Conservation (phyloP, 2,329 filamentous ascomycete genomes). For the Tolypocladium ophioglossoides region DNA sequence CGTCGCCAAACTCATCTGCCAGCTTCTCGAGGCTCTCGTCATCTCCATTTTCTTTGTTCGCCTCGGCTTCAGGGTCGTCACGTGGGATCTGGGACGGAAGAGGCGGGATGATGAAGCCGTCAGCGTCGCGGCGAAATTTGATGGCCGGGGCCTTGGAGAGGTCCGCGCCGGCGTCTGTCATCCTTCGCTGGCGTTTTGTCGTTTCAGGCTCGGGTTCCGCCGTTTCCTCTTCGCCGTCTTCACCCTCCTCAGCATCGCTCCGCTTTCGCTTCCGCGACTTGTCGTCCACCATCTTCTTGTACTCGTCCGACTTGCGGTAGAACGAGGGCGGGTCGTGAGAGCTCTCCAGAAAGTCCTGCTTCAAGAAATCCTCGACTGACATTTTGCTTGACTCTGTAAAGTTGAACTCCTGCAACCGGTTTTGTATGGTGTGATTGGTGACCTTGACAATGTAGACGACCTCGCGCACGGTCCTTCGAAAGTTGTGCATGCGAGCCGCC, state of each 20-base stretch:
- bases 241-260: slow-evolving; percentile 14
- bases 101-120: slow-evolving; percentile 57
- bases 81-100: slow-evolving; percentile 28
- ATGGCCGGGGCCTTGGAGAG: slow-evolving; percentile 21
- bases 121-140: slow-evolving; percentile 44
- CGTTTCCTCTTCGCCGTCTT: slow-evolving; percentile 6
- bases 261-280: slow-evolving; percentile 37
- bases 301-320: slow-evolving; percentile 53
- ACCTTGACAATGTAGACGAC: slow-evolving; percentile 98
- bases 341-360: slow-evolving; percentile 60
- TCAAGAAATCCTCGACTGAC: slow-evolving; percentile 78
- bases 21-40: slow-evolving; percentile 27
- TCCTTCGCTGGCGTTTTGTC: slow-evolving; percentile 4
- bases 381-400: slow-evolving; percentile 74
- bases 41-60: slow-evolving; percentile 6
- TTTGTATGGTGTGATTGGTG: slow-evolving; percentile 84
- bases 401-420: slow-evolving; percentile 86
- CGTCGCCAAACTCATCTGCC: slow-evolving; percentile 34
- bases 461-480: slow-evolving; percentile 81
- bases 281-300: slow-evolving; percentile 40
- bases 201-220: background rate
- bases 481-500: slow-evolving; percentile 97
- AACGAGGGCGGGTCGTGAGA: slow-evolving; percentile 76
- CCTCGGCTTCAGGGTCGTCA: slow-evolving; percentile 13
- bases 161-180: slow-evolving; percentile 21